Evolutionary conservation across 2,329 filamentous ascomycete genomes (phyloP), one percentile per base, ranked within the genome.

Genomic region (Colletotrichum orbiculare): DNA sequence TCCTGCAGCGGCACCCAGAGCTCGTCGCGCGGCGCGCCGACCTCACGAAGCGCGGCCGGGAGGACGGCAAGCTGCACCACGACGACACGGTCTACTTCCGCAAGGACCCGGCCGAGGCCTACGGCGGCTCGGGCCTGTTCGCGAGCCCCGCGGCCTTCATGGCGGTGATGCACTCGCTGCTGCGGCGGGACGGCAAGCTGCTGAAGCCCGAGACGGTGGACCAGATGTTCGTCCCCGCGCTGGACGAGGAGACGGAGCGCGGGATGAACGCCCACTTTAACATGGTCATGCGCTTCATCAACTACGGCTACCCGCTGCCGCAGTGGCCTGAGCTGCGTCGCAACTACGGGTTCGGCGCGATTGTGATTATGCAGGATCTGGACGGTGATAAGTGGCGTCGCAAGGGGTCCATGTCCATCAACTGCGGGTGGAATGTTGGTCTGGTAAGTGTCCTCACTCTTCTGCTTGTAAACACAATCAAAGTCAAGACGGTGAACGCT

Each of bases 151-250:
- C 66, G 0, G 78, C 82, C 38, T 87, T 81, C 66, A 66, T 81
- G 54, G 78, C 77, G 47, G 70, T 87, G 6, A 70, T 84, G 4
- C 74, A 74, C 6, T 83, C 82, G 2, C 70, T 88, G 2, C 74
- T 86, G 0, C 71, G 72, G 3, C 79, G 85, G 52, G 83, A 87
- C 63, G 80, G 78, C 5, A 80, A 77, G 37, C 68, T 87, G 0
- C 76, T 87, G 6, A 77, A 73, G 37, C 73, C 74, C 0, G 72
- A 73, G 6, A 83, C 79, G 0, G 76, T 81, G 0, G 74, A 79
- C 0, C 68, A 75, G 53, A 77, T 87, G 73, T 86, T 86, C 68
- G 68, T 73, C 57, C 76, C 83, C 0, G 54, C 54, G 11, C 33
- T 57, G 10, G 17, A 57, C 4, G 54, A 57, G 45, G 48, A n/a